Evolutionary conservation across 306 rosid genomes (phyloP).

Genomic region (Notholithocarpus densiflorus): DNA sequence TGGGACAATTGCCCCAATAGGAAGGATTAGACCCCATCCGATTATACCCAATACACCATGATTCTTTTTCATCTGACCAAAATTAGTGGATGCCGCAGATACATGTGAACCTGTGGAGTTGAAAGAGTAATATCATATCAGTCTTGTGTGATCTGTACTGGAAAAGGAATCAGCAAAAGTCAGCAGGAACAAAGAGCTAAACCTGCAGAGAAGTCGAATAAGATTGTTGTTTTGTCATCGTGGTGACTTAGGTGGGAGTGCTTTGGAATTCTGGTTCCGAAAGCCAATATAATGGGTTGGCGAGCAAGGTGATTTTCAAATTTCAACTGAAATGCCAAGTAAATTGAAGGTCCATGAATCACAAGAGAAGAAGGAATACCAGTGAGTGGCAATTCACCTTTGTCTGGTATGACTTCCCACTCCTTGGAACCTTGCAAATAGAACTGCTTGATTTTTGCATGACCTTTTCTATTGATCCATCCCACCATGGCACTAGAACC

Average conservation of each 20-base stretch:
- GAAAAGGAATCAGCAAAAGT: background rate
- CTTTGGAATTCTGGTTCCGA: conserved; percentile 55
- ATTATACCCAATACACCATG: conserved; percentile 84
- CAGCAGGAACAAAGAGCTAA: background rate
- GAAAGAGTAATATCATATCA: background rate
- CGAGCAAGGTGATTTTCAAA: conserved; percentile 44
- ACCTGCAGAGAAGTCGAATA: conserved; percentile 83
- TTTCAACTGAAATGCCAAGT: conserved; percentile 87
- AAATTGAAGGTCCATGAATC: conserved; percentile 78
- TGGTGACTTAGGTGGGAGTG: conserved; percentile 61
- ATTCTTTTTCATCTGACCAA: conserved; percentile 64
- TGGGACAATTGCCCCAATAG: conserved; percentile 82
- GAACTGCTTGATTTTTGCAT: conserved; percentile 77
- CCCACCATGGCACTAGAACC: conserved; percentile 99
- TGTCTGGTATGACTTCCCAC: conserved; percentile 64
- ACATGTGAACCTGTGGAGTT: conserved; percentile 47
- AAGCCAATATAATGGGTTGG: conserved; percentile 81
- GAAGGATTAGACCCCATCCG: conserved; percentile 93
- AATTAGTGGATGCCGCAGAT: conserved; percentile 34
- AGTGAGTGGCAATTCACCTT: conserved; percentile 92
- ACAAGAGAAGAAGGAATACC: conserved; percentile 79
- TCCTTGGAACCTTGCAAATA: conserved; percentile 69
- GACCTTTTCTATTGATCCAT: conserved; percentile 80
- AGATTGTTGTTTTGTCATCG: conserved; percentile 54
- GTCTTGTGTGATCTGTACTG: conserved; percentile 1